Conservation (phyloP, 805 yeast species). For the Pichia manshurica region DNA sequence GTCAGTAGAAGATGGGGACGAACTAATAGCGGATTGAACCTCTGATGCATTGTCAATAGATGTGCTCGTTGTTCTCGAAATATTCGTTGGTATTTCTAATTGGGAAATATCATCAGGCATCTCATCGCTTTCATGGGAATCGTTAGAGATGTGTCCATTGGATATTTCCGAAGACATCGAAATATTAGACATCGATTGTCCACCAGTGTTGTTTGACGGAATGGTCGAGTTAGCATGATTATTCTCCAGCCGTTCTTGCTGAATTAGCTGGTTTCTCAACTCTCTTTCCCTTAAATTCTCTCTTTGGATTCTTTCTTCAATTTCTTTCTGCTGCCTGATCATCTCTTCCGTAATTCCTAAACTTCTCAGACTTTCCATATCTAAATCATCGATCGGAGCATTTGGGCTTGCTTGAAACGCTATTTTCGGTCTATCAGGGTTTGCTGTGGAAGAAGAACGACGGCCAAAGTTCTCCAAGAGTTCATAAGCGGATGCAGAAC, state of each 20-base stretch:
- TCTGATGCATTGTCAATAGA: conserved; percentile 4
- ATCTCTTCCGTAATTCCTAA: conserved; percentile 10
- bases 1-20: conserved; percentile 2
- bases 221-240: not conserved
- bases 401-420: not conserved
- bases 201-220: not conserved
- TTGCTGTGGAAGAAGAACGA: not conserved
- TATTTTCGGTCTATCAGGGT: not conserved
- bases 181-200: not conserved
- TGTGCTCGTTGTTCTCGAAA: conserved; percentile 1
- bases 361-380: conserved; percentile 5
- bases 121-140: not conserved
- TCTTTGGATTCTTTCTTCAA: conserved; percentile 7
- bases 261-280: not conserved
- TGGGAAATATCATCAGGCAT: conserved; percentile 8
- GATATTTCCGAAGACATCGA: not conserved
- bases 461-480: conserved; percentile 6
- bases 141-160: too few species aligned
- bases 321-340: conserved; percentile 6
- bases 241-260: not conserved
- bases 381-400: not conserved
- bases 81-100: conserved; percentile 9
- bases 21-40: not conserved
- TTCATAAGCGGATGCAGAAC: conserved; percentile 5
- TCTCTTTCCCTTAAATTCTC: not conserved